phyloP scores from a whole-genome alignment of 495 filamentous ascomycete species.

The Daldinia decipiens region DNA sequence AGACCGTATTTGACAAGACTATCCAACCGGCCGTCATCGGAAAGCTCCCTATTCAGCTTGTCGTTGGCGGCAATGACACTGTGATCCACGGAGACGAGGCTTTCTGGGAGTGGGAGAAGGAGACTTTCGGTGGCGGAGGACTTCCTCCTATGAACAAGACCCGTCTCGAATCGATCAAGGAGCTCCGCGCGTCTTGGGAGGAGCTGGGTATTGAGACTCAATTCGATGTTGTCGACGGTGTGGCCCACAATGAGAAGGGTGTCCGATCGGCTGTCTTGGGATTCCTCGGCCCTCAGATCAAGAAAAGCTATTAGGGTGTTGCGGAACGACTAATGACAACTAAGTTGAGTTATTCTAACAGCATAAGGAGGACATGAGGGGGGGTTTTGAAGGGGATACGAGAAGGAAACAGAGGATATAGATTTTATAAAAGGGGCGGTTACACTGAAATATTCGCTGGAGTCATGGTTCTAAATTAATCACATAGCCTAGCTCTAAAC shows the following conservation, averaged over 20 bases:
- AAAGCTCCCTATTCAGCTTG: slow-evolving; percentile 38
- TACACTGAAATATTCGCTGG: background rate
- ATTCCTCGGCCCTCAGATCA: slow-evolving; percentile 20
- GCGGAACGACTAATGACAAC: background rate
- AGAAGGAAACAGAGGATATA: background rate
- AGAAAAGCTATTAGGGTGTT: background rate
- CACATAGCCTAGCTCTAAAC: background rate
- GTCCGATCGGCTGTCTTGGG: slow-evolving; percentile 17
- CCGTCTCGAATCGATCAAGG: slow-evolving; percentile 52
- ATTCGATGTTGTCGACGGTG: slow-evolving; percentile 17
- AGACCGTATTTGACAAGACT: slow-evolving; percentile 26
- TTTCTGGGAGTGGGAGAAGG: slow-evolving; percentile 52
- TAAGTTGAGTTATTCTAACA: background rate
- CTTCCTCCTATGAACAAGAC: slow-evolving; percentile 53
- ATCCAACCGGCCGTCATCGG: slow-evolving; percentile 17
- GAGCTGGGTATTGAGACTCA: slow-evolving; percentile 17
- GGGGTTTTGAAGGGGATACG: background rate
- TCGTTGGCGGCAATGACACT: slow-evolving; percentile 35
- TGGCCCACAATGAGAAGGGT: slow-evolving; percentile 22
- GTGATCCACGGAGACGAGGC: slow-evolving; percentile 24
- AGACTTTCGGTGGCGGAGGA: slow-evolving; percentile 44
- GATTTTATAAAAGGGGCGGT: background rate
- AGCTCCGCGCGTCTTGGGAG: slow-evolving; percentile 18
- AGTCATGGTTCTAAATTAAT: background rate
- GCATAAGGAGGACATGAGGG: background rate